Evolutionary conservation across 371 early-diverging fungal species (phyloP).

Genomic region (Mortierella sp.): DNA sequence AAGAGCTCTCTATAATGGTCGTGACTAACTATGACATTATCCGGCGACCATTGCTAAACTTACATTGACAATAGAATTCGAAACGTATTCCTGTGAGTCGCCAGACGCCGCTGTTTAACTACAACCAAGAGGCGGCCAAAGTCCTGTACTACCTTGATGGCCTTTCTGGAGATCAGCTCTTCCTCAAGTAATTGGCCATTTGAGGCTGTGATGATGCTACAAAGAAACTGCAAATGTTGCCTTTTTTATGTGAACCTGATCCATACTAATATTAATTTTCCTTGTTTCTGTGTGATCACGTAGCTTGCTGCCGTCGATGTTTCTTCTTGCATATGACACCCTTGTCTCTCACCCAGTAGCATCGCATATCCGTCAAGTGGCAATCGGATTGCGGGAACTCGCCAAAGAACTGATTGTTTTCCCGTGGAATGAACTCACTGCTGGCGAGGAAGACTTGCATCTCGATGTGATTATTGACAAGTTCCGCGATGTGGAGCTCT

Average conservation of each 20-base stretch:
- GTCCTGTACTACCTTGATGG: constrained; percentile 83
- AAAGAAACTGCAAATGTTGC: no score
- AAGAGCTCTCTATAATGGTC: not conserved
- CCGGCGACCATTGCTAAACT: constrained; percentile 9
- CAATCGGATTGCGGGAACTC: constrained; percentile 61
- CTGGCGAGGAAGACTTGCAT: constrained; percentile 59
- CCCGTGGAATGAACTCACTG: constrained; percentile 67
- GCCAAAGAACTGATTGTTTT: constrained; percentile 62
- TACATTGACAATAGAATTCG: constrained; percentile 60
- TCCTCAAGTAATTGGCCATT: constrained; percentile 66
- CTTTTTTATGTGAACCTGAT: not conserved
- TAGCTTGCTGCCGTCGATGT: constrained; percentile 82
- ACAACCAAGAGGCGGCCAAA: constrained; percentile 72
- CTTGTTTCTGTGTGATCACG: constrained; percentile 3
- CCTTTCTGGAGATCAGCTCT: constrained; percentile 75
- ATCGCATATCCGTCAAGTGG: constrained; percentile 63
- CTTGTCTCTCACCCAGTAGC: constrained; percentile 77
- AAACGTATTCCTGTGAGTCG: constrained; percentile 75
- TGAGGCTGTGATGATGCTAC: not conserved
- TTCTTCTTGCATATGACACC: constrained; percentile 82
- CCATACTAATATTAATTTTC: not conserved
- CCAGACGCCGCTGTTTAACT: constrained; percentile 89
- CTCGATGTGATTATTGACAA: constrained; percentile 63
- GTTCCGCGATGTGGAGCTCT: constrained; percentile 72
- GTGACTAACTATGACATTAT: not conserved